A percentile compares a stretch with the other conserved stretches of the same genome.
Conservation (phyloP, 495 filamentous ascomycete species). For the Hypoxylon intermedium region DNA sequence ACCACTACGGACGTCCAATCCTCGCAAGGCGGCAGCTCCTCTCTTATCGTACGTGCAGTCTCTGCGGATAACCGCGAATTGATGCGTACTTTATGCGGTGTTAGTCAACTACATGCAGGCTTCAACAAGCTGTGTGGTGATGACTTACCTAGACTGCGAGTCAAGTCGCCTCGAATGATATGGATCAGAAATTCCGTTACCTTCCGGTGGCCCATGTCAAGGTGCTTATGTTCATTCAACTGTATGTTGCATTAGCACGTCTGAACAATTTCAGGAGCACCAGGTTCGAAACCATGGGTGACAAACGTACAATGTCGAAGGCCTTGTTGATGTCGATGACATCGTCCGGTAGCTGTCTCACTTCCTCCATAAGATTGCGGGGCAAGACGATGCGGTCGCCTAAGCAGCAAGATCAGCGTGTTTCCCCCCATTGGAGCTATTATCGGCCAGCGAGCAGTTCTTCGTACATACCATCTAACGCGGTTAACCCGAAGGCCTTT, state of each 20-base stretch:
- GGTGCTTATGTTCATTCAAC: slow-evolving; percentile 27
- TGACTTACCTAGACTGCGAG: slow-evolving; percentile 26
- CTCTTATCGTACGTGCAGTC: slow-evolving; percentile 22
- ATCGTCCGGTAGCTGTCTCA: slow-evolving; percentile 48
- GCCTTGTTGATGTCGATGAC: slow-evolving; percentile 46
- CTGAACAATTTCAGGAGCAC: background rate
- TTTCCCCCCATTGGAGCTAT: too few relatives aligned
- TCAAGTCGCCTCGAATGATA: slow-evolving; percentile 25
- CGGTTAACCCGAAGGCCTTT: slow-evolving; percentile 44
- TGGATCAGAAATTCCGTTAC: slow-evolving; percentile 13
- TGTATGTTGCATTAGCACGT: slow-evolving; percentile 9
- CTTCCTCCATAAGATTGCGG: slow-evolving; percentile 43
- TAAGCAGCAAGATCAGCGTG: slow-evolving; percentile 13
- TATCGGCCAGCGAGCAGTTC: background rate
- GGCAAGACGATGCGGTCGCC: slow-evolving; percentile 43
- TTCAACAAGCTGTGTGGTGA: background rate
- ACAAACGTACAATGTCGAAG: slow-evolving; percentile 32
- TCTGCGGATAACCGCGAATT: slow-evolving; percentile 33
- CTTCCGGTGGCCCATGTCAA: slow-evolving; percentile 6
- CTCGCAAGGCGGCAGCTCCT: slow-evolving; percentile 42
- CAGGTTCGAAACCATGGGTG: background rate
- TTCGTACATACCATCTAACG: slow-evolving; percentile 38
- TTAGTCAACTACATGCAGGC: background rate
- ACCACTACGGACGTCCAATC: slow-evolving; percentile 53
- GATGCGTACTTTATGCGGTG: slow-evolving; percentile 20